Evolutionary conservation across 805 yeast genomes (phyloP).

Genomic region (Barnettozyma populi): DNA sequence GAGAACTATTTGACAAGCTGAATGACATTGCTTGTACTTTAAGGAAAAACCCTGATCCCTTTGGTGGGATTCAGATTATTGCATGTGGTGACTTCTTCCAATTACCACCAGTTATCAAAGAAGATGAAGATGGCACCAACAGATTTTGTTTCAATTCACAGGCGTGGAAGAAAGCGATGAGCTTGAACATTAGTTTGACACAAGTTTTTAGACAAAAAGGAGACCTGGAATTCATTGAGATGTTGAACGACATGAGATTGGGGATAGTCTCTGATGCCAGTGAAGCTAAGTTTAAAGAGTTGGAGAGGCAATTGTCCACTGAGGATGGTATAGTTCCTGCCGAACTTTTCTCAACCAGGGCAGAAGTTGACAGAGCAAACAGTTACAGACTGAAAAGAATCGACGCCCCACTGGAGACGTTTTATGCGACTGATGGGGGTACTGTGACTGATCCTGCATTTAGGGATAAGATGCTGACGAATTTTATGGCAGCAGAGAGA

Average conservation of each 20-base stretch:
- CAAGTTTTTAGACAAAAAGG: conserved; percentile 76
- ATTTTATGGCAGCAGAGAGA: conserved; percentile 57
- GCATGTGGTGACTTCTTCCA: conserved; percentile 82
- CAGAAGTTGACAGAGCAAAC: conserved; percentile 68
- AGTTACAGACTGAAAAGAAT: conserved; percentile 40
- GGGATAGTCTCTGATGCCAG: conserved; percentile 52
- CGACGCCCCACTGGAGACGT: conserved; percentile 39
- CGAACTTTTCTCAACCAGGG: conserved; percentile 65
- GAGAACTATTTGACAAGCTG: conserved; percentile 56
- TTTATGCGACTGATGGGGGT: conserved; percentile 54
- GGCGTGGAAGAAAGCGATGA: conserved; percentile 56
- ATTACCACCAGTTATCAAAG: conserved; percentile 61
- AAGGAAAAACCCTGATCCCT: conserved; percentile 45
- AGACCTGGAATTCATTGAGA: conserved; percentile 60
- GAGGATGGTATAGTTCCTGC: conserved; percentile 64
- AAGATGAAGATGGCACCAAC: conserved; percentile 26
- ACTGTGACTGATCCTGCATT: conserved; percentile 33
- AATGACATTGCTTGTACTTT: conserved; percentile 53
- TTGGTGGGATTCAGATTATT: conserved; percentile 76
- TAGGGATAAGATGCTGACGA: conserved; percentile 41
- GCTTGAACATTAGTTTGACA: conserved; percentile 50
- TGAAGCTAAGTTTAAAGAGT: conserved; percentile 40
- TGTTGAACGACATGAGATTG: conserved; percentile 70
- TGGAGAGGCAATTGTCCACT: conserved; percentile 46
- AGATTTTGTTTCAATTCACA: conserved; percentile 60